phyloP scores from a whole-genome alignment of 345 rosid genomes.

The Lepidium aucheri region DNA sequence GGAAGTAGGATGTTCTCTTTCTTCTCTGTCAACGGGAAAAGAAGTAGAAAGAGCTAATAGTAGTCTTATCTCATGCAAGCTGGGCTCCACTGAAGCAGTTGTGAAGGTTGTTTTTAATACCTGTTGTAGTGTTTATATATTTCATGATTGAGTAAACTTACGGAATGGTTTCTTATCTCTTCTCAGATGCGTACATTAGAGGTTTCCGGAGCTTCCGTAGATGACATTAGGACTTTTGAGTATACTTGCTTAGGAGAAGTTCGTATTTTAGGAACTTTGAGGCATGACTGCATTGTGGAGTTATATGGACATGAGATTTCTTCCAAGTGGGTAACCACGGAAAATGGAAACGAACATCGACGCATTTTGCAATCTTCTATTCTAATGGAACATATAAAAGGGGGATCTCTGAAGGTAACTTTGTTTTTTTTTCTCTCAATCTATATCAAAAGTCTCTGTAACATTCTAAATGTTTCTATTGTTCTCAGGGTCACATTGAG shows the following conservation, averaged over 20 bases:
- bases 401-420: slow-evolving; percentile 78
- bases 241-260: slow-evolving; percentile 84
- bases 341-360: slow-evolving; percentile 42
- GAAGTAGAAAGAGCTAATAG: slow-evolving; percentile 55
- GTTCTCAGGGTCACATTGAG: slow-evolving; percentile 54
- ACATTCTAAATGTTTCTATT: slow-evolving; percentile 2
- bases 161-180: slow-evolving; percentile 3
- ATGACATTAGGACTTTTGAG: slow-evolving; percentile 69
- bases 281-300: slow-evolving; percentile 80
- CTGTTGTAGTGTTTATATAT: background rate
- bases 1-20: slow-evolving; percentile 41
- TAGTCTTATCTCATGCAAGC: slow-evolving; percentile 52
- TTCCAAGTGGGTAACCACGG: slow-evolving; percentile 57
- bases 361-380: slow-evolving; percentile 64
- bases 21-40: slow-evolving; percentile 46
- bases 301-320: slow-evolving; percentile 82
- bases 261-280: slow-evolving; percentile 64
- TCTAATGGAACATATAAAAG: slow-evolving; percentile 71
- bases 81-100: slow-evolving; percentile 64
- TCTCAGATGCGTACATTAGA: slow-evolving; percentile 64
- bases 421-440: background rate
- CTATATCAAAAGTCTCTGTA: background rate
- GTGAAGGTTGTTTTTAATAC: slow-evolving; percentile 50
- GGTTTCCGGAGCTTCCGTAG: slow-evolving; percentile 40
- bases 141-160: background rate